Base-by-base conservation (phyloP, 768 basidiomycete species). In the Butyriboletus loyo region DNA sequence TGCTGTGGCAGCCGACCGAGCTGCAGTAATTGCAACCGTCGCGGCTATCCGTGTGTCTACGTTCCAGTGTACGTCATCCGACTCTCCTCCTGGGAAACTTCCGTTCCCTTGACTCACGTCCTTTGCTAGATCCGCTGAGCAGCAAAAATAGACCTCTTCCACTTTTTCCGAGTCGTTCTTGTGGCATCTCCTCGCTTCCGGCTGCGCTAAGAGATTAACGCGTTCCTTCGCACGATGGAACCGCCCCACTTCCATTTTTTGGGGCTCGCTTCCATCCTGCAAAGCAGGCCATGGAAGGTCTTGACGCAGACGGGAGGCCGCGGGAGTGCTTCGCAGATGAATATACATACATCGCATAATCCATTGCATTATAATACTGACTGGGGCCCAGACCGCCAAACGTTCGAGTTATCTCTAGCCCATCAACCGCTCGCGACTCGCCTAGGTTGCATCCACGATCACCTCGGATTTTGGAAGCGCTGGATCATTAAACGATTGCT, bases 1-100 rank as follows among this genome's bases (percentile, higher is more conserved):
- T 89, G 87, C 63, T 85, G 87, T 58, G 87, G 87, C 14, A 58
- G 65, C 46, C 77, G 78, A 27, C 84, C 85, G 3, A 78, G 79
- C 32, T 89, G 87, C 65, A 74, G 72, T 31, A 87, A 88, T 62
- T 89, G 87, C 66, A 74, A 79, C 61, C 76, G 76, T 52, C 78
- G 87, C 32, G 75, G 76, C 22, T 76, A 75, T 55, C 77, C 80
- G 2, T 89, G 87, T 60, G 59, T 63, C 40, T 89, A 88, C 64
- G 62, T 73, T 21, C 83, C 87, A 53, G 87, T 88, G 85, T 86
- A 73, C 71, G 84, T 74, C 45, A 47, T 28, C 24, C 25, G n/a
- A 13, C 32, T 42, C 21, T 8, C 17, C 35, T 41, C 52, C 39
- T 47, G 49, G 57, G 50, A 55, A 50, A 25, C 45, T 21, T 43